These are phyloP conservation scores for Aspergillus heteromorphus DNA, from an alignment of 495 filamentous ascomycete genomes.

Conservation along the genomic window DNA sequence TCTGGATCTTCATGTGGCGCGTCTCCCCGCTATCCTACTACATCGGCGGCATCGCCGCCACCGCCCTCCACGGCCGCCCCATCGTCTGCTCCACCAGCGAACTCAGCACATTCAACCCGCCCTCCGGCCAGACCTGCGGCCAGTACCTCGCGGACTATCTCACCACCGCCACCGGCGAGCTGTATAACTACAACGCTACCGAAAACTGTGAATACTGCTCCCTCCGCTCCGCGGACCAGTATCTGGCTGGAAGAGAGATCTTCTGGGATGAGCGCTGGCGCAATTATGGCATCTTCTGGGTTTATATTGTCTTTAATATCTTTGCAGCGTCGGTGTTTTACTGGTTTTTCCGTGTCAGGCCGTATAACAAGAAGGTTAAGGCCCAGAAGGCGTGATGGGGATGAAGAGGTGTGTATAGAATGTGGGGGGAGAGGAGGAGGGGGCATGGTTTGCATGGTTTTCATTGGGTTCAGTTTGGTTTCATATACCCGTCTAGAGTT, in stretches of 20 bases:
- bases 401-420: background rate
- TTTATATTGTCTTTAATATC: conserved; percentile 43
- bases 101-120: conserved; percentile 47
- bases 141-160: conserved; percentile 52
- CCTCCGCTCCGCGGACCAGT: conserved; percentile 35
- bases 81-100: conserved; percentile 53
- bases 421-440: background rate
- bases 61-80: conserved; percentile 48
- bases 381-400: background rate
- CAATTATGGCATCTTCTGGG: conserved; percentile 48
- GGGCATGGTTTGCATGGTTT: no score
- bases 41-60: conserved; percentile 69
- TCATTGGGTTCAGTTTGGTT: no score
- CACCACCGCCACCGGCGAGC: conserved; percentile 38
- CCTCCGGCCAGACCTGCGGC: conserved; percentile 43
- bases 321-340: conserved; percentile 40
- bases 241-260: conserved; percentile 28
- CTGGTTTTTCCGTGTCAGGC: conserved; percentile 42
- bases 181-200: conserved; percentile 41
- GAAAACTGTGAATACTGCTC: conserved; percentile 40
- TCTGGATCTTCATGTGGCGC: conserved; percentile 53
- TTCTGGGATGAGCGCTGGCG: conserved; percentile 27
- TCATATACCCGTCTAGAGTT: no score
- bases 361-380: background rate
- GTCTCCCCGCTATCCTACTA: background rate